Conservation (phyloP, 495 filamentous ascomycete species). For the Penicillium steckii region DNA sequence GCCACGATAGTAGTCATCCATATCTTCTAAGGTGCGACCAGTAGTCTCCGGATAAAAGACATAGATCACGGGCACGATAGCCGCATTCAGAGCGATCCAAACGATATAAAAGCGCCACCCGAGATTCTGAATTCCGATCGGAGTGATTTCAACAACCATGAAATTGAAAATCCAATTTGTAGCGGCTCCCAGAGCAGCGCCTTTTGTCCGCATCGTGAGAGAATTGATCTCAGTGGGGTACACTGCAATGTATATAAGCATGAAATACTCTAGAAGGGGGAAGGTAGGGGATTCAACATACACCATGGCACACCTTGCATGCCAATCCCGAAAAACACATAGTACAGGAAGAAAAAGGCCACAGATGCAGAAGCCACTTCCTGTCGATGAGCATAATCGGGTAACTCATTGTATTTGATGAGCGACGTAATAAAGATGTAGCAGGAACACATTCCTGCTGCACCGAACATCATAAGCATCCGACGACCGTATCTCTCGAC, state of each 20-base stretch:
- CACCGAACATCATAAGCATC: slow-evolving; percentile 37
- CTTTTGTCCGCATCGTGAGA: slow-evolving; percentile 56
- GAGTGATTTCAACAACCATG: slow-evolving; percentile 61
- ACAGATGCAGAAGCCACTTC: slow-evolving; percentile 34
- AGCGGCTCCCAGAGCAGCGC: slow-evolving; percentile 51
- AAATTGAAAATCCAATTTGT: slow-evolving; percentile 62
- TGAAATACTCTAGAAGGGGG: slow-evolving; percentile 36
- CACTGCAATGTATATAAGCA: slow-evolving; percentile 27
- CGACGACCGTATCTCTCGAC: slow-evolving; percentile 43
- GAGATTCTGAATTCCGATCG: slow-evolving; percentile 34
- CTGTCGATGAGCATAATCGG: slow-evolving; percentile 12
- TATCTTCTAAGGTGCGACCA: slow-evolving; percentile 26
- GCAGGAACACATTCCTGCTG: slow-evolving; percentile 43
- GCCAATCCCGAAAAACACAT: slow-evolving; percentile 49
- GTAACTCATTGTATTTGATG: slow-evolving; percentile 38
- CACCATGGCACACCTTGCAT: slow-evolving; percentile 38
- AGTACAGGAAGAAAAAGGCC: slow-evolving; percentile 52
- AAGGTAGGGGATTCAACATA: slow-evolving; percentile 24
- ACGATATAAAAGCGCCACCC: slow-evolving; percentile 27
- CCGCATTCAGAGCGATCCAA: slow-evolving; percentile 24
- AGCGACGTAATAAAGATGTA: slow-evolving; percentile 49
- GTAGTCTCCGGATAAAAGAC: slow-evolving; percentile 54
- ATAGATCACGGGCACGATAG: slow-evolving; percentile 39
- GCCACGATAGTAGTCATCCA: slow-evolving; percentile 17
- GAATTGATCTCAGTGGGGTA: slow-evolving; percentile 62